phyloP scores from a whole-genome alignment of 352 stramenopile genomes.

The Phytophthora citricola region DNA sequence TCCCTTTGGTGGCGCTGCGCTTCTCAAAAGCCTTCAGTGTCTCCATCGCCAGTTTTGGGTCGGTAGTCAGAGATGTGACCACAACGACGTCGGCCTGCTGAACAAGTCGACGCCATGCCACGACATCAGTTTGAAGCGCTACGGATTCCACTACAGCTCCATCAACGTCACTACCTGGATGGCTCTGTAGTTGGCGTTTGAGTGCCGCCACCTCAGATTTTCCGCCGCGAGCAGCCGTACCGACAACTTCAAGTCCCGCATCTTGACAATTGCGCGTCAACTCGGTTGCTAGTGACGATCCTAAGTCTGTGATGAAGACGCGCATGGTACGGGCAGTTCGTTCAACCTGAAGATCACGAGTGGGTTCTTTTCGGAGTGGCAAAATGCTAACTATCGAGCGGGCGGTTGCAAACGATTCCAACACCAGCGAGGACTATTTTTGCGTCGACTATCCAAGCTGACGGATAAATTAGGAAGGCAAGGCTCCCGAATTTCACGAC shows the following conservation, averaged over 20 bases:
- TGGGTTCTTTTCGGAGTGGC: no score
- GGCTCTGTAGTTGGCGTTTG: slow-evolving; percentile 66
- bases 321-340: slow-evolving; percentile 45
- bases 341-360: no score
- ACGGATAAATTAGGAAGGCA: slow-evolving; percentile 11
- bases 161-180: slow-evolving; percentile 59
- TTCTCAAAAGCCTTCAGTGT: slow-evolving; percentile 77
- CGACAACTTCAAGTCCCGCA: slow-evolving; percentile 72
- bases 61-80: slow-evolving; percentile 54
- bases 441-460: background rate
- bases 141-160: slow-evolving; percentile 62
- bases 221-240: slow-evolving; percentile 44
- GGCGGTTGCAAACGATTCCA: slow-evolving; percentile 22
- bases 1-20: slow-evolving; percentile 23
- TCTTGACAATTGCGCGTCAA: slow-evolving; percentile 65
- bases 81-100: slow-evolving; percentile 62
- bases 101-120: slow-evolving; percentile 60
- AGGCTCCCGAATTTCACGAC: slow-evolving; percentile 1
- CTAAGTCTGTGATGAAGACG: slow-evolving; percentile 79
- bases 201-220: slow-evolving; percentile 49
- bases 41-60: slow-evolving; percentile 68
- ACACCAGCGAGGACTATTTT: slow-evolving; percentile 19
- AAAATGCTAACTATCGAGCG: background rate
- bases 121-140: slow-evolving; percentile 51
- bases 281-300: slow-evolving; percentile 62